These are phyloP conservation scores for Claviceps fusiformis DNA, from an alignment of 2,329 filamentous ascomycete genomes.

Conservation along the genomic window DNA sequence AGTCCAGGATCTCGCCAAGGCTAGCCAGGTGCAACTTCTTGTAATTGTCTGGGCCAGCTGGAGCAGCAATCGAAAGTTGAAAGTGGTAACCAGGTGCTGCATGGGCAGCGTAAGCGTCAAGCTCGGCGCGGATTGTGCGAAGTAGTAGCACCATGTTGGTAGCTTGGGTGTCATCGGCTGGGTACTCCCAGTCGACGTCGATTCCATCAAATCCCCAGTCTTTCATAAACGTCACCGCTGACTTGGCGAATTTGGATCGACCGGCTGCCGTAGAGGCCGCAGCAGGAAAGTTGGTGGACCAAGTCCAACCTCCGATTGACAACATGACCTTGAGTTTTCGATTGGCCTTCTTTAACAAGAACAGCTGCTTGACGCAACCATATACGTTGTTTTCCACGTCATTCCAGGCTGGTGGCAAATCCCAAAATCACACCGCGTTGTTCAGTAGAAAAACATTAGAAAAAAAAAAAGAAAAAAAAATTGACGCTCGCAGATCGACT, in stretches of 20 bases:
- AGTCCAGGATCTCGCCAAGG: conserved; percentile 38
- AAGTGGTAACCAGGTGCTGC: conserved; percentile 36
- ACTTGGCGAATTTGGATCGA: conserved; percentile 53
- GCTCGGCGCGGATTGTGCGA: conserved; percentile 28
- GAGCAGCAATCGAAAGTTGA: conserved; percentile 38
- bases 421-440: not conserved
- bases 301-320: conserved; percentile 78
- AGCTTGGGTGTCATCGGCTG: conserved; percentile 24
- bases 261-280: conserved; percentile 50
- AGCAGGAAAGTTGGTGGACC: conserved; percentile 59
- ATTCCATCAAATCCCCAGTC: conserved; percentile 52
- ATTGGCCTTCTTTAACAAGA: conserved; percentile 62
- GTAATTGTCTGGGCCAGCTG: conserved; percentile 37
- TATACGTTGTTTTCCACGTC: conserved; percentile 60
- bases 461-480: no score
- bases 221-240: conserved; percentile 54
- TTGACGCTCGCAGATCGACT: conserved; percentile 8
- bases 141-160: conserved; percentile 32
- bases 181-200: conserved; percentile 29
- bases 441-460: not conserved
- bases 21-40: conserved; percentile 30
- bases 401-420: conserved; percentile 34
- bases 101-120: conserved; percentile 33
- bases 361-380: conserved; percentile 70
- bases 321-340: conserved; percentile 66